A percentile compares a stretch with the other conserved stretches of the same genome.
These are phyloP conservation scores for Monilinia vaccinii-corymbosi DNA, from an alignment of 2,329 filamentous ascomycete species.

Conservation along the genomic window DNA sequence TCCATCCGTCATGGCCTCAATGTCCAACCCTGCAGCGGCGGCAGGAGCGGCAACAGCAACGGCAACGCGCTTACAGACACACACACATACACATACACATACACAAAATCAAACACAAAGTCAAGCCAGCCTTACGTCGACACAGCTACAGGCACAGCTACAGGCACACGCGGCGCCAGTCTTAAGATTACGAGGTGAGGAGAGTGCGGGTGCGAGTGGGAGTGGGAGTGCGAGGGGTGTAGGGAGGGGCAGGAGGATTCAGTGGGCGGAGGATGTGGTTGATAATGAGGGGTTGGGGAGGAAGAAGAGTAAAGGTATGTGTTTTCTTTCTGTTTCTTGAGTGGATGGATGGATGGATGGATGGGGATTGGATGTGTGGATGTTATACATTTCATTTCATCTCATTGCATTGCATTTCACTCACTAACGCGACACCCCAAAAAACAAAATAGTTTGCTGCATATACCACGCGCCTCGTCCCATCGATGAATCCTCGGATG, in stretches of 20 bases:
- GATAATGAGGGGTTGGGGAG: constrained; percentile 93
- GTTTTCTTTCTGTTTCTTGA: neutral
- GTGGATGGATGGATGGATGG: neutral
- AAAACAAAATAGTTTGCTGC: constrained; percentile 67
- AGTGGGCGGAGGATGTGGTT: constrained; percentile 87
- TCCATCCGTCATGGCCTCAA: no score
- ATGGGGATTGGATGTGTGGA: no score
- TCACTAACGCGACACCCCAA: neutral
- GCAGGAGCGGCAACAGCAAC: no score
- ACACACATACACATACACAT: no score
- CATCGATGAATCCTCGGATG: constrained; percentile 73
- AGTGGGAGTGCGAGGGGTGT: constrained; percentile 4
- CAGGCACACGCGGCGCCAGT: constrained; percentile 18
- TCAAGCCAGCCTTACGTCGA: neutral
- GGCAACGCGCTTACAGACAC: no score
- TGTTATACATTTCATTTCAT: no score
- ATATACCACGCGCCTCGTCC: constrained; percentile 86
- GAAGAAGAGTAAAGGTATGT: constrained; percentile 89
- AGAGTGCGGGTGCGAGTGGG: constrained; percentile 4
- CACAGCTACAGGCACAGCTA: neutral
- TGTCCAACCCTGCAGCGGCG: no score
- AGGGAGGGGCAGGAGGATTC: constrained; percentile 51
- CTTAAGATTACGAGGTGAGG: constrained; percentile 21
- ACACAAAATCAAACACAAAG: neutral
- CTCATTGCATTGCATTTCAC: neutral